Evolutionary conservation across 2,329 filamentous ascomycete genomes (phyloP).

Genomic region (Berkeleyomyces rouxiae): DNA sequence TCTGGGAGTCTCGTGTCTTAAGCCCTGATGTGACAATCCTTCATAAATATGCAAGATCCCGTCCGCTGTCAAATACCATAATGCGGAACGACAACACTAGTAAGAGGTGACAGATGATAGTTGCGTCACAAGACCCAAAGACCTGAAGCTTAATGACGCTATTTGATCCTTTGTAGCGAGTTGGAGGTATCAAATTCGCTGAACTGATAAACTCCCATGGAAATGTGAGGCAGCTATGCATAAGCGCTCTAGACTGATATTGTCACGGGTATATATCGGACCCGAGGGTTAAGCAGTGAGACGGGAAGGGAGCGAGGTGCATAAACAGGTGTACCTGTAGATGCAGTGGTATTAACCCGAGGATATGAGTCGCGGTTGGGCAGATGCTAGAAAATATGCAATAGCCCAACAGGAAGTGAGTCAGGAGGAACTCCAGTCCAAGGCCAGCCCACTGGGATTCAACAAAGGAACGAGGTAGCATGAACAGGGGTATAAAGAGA

Average conservation of each 20-base stretch:
- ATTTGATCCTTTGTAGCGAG: not conserved
- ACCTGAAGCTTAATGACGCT: too few relatives aligned
- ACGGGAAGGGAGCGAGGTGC: not conserved
- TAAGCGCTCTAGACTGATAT: not conserved
- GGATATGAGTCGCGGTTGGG: not conserved
- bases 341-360: not conserved
- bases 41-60: not conserved
- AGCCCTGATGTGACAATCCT: not conserved
- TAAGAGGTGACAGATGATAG: too few relatives aligned
- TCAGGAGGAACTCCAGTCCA: not conserved
- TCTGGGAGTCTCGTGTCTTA: not conserved
- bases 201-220: not conserved
- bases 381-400: not conserved
- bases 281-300: not conserved
- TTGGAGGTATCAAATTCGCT: not conserved
- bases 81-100: too few relatives aligned
- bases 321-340: not conserved
- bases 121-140: too few relatives aligned
- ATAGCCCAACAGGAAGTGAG: not conserved
- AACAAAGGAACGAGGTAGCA: not conserved
- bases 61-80: not conserved
- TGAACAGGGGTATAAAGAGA: not conserved
- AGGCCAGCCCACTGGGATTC: not conserved
- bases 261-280: not conserved
- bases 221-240: slow-evolving; percentile 5